phyloP scores from a whole-genome alignment of 352 stramenopile species.

The Phytophthora pistaciae region DNA sequence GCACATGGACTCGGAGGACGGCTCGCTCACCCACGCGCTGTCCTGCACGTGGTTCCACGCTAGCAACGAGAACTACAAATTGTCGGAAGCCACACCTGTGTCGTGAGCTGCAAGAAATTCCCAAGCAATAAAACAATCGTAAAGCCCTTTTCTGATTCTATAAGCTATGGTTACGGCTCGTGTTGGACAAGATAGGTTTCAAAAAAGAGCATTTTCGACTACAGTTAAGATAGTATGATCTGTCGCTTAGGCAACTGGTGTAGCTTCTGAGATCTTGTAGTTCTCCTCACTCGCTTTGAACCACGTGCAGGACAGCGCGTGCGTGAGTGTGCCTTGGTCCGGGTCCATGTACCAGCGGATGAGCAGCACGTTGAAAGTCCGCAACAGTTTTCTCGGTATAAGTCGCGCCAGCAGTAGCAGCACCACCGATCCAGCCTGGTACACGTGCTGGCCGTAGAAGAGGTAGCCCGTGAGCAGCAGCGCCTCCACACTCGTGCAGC shows the following conservation, averaged over 20 bases:
- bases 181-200: too few relatives aligned
- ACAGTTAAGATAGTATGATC: too few relatives aligned
- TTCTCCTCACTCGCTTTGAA: slow-evolving; percentile 16
- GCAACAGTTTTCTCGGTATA: too few relatives aligned
- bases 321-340: slow-evolving; percentile 12
- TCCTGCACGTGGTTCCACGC: slow-evolving; percentile 1
- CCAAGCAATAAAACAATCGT: too few relatives aligned
- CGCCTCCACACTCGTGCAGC: not conserved
- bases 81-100: not conserved
- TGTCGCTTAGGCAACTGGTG: not conserved
- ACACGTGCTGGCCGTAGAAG: too few relatives aligned
- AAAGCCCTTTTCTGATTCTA: too few relatives aligned
- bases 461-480: too few relatives aligned
- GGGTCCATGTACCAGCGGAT: slow-evolving; percentile 26
- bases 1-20: slow-evolving; percentile 4
- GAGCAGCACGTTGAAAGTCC: too few relatives aligned
- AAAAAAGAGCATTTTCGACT: too few relatives aligned
- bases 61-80: slow-evolving; percentile 1
- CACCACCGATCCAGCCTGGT: too few relatives aligned
- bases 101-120: not conserved
- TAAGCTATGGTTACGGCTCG: too few relatives aligned
- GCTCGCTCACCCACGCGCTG: not conserved
- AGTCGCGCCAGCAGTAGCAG: too few relatives aligned
- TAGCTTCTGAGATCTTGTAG: slow-evolving; percentile 7
- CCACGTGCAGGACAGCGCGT: slow-evolving; percentile 21